Evolutionary conservation across 1,284 basidiomycete genomes (phyloP).

Genomic region (Cryptococcus sp.): DNA sequence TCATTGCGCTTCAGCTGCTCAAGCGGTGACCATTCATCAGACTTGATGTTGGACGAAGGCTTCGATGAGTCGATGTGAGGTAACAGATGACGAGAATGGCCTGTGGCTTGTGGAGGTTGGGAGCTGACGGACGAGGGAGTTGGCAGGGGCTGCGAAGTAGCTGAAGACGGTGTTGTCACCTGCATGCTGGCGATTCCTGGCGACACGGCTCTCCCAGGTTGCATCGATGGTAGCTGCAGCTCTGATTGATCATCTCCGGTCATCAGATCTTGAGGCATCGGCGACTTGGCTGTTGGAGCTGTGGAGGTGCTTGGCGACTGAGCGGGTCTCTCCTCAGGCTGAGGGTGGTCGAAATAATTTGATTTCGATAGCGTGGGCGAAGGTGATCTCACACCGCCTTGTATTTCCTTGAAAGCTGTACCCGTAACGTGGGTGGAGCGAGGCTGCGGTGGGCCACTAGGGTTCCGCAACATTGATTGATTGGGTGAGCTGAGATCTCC

Average conservation of each 20-base stretch:
- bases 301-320: slow-evolving; percentile 1
- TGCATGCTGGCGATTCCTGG: slow-evolving; percentile 6
- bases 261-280: slow-evolving; percentile 26
- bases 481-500: slow-evolving; percentile 25
- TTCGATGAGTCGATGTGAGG: slow-evolving; percentile 20
- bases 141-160: slow-evolving; percentile 8
- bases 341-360: slow-evolving; percentile 21
- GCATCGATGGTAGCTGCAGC: slow-evolving; percentile 15
- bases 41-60: slow-evolving; percentile 35
- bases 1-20: slow-evolving; percentile 10
- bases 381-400: slow-evolving; percentile 13
- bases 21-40: slow-evolving; percentile 40
- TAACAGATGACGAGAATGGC: slow-evolving; percentile 15
- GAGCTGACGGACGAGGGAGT: slow-evolving; percentile 1
- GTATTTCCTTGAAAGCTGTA: slow-evolving; percentile 45
- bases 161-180: not conserved
- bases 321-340: not conserved
- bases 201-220: slow-evolving; percentile 16
- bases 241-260: slow-evolving; percentile 15
- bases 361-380: slow-evolving; percentile 11
- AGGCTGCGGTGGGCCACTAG: slow-evolving; percentile 27
- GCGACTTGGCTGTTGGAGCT: slow-evolving; percentile 1
- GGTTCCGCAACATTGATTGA: slow-evolving; percentile 7
- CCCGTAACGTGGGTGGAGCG: slow-evolving; percentile 53
- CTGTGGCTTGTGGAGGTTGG: slow-evolving; percentile 14